Conservation (phyloP, 345 rosid genomes). For the Turnera subulata region DNA sequence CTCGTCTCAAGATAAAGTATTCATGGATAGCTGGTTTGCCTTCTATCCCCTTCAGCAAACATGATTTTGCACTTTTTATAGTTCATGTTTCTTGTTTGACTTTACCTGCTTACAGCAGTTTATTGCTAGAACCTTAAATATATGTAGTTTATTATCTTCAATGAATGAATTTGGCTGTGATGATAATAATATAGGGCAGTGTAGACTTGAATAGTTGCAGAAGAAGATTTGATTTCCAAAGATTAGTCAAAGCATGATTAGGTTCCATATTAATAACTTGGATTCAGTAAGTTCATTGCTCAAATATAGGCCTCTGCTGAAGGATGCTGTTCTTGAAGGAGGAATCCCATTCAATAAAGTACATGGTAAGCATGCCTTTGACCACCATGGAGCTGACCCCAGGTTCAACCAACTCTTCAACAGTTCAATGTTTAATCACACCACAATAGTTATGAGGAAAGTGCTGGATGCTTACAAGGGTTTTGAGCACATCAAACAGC, state of each 20-base stretch:
- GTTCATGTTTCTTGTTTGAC: too few species aligned
- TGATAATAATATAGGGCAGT: too few species aligned
- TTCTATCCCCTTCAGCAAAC: background rate
- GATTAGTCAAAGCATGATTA: too few species aligned
- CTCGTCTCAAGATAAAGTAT: constrained; percentile 37
- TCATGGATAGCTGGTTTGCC: constrained; percentile 39
- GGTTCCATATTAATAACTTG: background rate
- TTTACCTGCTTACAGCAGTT: too few species aligned
- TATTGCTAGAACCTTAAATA: too few species aligned
- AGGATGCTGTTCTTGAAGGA: constrained; percentile 33
- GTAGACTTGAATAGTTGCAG: too few species aligned
- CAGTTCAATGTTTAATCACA: constrained; percentile 25
- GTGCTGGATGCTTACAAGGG: constrained; percentile 31
- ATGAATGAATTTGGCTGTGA: too few species aligned
- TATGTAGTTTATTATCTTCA: too few species aligned
- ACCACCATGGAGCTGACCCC: constrained; percentile 22
- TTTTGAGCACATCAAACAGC: constrained; percentile 17
- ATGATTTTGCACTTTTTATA: background rate
- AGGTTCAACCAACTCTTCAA: constrained; percentile 30
- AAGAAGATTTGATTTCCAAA: too few species aligned
- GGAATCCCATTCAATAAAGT: constrained; percentile 31
- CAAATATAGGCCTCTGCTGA: background rate
- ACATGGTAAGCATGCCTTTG: constrained; percentile 26
- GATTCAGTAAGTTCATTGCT: background rate
- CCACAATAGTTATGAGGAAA: constrained; percentile 25